Percentiles rank a stretch among this genome's conserved stretches.
phyloP scores from a whole-genome alignment of 2,329 filamentous ascomycete species.

The Colletotrichum chlorophyti region DNA sequence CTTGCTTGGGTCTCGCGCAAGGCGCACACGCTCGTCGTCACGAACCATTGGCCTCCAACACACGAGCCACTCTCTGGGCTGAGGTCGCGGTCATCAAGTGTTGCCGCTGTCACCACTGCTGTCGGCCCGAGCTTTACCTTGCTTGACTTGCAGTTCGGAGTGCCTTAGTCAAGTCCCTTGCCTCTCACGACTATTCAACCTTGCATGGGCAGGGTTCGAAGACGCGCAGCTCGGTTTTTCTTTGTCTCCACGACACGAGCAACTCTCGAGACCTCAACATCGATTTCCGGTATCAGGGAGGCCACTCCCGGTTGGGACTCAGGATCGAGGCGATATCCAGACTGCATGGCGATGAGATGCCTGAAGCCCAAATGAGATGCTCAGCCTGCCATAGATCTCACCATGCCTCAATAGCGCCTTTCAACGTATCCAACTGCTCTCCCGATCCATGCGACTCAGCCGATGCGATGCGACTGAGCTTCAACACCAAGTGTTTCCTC shows the following conservation, averaged over 20 bases:
- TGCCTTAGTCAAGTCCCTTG: slow-evolving; percentile 13
- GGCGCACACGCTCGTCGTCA: slow-evolving; percentile 3
- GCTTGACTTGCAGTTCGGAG: too few species aligned
- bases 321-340: background rate
- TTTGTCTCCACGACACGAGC: slow-evolving; percentile 2
- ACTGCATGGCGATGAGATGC: slow-evolving; percentile 12
- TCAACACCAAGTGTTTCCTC: background rate
- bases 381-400: slow-evolving; percentile 5
- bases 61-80: slow-evolving; percentile 18
- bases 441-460: too few species aligned
- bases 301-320: background rate
- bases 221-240: background rate
- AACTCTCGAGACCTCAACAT: background rate
- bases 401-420: background rate
- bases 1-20: background rate
- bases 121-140: too few species aligned
- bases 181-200: background rate
- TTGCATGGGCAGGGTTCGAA: background rate
- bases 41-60: slow-evolving; percentile 5
- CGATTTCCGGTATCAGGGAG: background rate
- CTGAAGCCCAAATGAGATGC: background rate
- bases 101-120: background rate
- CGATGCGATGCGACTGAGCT: too few species aligned
- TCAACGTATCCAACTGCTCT: background rate
- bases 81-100: background rate